Conservation (phyloP, 2,329 filamentous ascomycete species). For the Cladosporium colombiae region DNA sequence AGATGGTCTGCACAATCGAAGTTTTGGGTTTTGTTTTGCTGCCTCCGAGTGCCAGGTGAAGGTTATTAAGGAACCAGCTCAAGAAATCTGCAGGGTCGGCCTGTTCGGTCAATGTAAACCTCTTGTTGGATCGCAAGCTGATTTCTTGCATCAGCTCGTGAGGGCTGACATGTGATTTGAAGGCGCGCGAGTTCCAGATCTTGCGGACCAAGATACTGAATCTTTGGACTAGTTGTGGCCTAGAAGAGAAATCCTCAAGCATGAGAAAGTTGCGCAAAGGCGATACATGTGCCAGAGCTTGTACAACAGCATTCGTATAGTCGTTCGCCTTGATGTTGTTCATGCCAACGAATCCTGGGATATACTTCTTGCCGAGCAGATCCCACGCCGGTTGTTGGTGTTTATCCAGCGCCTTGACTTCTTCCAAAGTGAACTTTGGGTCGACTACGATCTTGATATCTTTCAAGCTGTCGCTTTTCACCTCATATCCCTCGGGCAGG, state of each 20-base stretch:
- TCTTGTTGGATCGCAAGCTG: constrained; percentile 83
- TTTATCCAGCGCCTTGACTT: constrained; percentile 78
- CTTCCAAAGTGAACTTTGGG: constrained; percentile 76
- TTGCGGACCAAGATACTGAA: constrained; percentile 91
- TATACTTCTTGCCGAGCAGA: constrained; percentile 79
- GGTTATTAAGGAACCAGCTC: constrained; percentile 95
- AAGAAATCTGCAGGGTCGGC: constrained; percentile 96
- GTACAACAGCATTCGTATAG: constrained; percentile 93
- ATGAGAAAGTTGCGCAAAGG: constrained; percentile 91
- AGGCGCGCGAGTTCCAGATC: constrained; percentile 95
- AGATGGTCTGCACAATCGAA: constrained; percentile 86
- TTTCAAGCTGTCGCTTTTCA: constrained; percentile 88
- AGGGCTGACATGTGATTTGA: constrained; percentile 94
- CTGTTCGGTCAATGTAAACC: constrained; percentile 85
- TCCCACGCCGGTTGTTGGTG: constrained; percentile 67
- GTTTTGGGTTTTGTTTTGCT: constrained; percentile 81
- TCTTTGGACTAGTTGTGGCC: constrained; percentile 80
- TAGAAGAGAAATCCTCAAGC: constrained; percentile 73
- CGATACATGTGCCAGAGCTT: constrained; percentile 84
- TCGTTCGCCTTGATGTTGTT: constrained; percentile 99
- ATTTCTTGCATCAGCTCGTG: constrained; percentile 97
- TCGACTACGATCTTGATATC: constrained; percentile 99
- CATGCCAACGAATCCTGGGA: constrained; percentile 94
- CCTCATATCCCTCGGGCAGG: constrained; percentile 94
- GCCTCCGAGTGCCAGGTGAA: constrained; percentile 88